Percentiles rank a stretch among this genome's conserved stretches.
Conservation (phyloP, 352 stramenopile species). For the Phytophthora crassamura region DNA sequence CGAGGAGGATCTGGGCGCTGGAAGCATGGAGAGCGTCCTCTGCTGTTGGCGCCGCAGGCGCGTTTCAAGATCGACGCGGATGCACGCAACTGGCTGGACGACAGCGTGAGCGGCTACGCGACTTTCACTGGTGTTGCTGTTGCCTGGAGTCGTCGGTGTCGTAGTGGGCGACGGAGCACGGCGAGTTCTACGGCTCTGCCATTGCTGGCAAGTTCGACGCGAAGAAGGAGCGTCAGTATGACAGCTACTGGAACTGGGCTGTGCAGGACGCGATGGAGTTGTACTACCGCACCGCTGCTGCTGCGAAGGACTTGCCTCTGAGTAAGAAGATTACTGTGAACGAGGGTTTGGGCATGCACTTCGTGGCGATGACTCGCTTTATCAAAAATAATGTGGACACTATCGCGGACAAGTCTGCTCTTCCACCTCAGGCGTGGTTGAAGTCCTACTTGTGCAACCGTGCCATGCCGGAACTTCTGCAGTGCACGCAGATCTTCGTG, state of each 20-base stretch:
- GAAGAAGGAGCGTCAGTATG: constrained; percentile 77
- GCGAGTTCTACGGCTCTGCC: constrained; percentile 58
- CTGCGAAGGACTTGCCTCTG: constrained; percentile 21
- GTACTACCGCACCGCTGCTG: constrained; percentile 57
- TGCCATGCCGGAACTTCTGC: constrained; percentile 68
- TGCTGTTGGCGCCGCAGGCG: constrained; percentile 61
- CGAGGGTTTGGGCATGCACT: constrained; percentile 43
- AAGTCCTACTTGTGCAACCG: constrained; percentile 77
- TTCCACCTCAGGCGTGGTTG: constrained; percentile 63
- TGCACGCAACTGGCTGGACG: constrained; percentile 85
- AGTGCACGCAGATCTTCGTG: constrained; percentile 58
- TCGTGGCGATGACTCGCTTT: constrained; percentile 60
- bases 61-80: constrained; percentile 79
- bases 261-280: constrained; percentile 73
- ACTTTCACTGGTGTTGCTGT: constrained; percentile 79
- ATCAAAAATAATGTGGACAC: constrained; percentile 62
- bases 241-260: constrained; percentile 88
- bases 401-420: constrained; percentile 37
- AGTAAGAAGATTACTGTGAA: constrained; percentile 34
- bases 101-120: constrained; percentile 70
- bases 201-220: constrained; percentile 71
- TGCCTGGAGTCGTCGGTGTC: constrained; percentile 59
- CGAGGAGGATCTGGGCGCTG: constrained; percentile 68
- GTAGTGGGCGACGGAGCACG: constrained; percentile 63
- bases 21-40: constrained; percentile 77